phyloP scores from a whole-genome alignment of 2,329 filamentous ascomycete species.

The Fusarium pseudoanthophilum region DNA sequence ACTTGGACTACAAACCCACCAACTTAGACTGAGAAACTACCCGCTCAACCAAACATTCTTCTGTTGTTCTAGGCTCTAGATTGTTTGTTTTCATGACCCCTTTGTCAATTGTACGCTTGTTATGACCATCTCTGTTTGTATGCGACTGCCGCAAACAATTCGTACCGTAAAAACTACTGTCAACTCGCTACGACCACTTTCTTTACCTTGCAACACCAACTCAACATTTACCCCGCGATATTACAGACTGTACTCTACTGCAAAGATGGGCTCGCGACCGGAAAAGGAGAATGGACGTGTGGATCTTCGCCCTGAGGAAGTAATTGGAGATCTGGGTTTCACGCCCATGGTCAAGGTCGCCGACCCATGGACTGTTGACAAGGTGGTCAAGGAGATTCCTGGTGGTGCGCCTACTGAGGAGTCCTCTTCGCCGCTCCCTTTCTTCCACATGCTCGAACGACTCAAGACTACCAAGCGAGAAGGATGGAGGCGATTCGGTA shows the following conservation, averaged over 20 bases:
- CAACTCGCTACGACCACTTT: not conserved
- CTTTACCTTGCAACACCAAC: not conserved
- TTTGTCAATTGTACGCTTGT: constrained; percentile 8
- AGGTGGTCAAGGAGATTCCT: constrained; percentile 73
- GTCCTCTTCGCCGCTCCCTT: constrained; percentile 80
- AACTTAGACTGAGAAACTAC: not conserved
- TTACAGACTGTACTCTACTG: constrained; percentile 1
- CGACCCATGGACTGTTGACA: constrained; percentile 65
- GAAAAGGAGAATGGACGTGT: constrained; percentile 33
- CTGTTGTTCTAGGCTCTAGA: not conserved
- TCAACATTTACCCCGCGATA: constrained; percentile 28
- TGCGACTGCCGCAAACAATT: not conserved
- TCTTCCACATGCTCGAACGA: constrained; percentile 93
- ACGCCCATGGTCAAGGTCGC: constrained; percentile 53
- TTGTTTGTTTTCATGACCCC: not conserved
- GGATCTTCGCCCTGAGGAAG: constrained; percentile 30
- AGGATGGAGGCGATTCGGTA: constrained; percentile 91
- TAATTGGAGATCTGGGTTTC: constrained; percentile 48
- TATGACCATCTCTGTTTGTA: constrained; percentile 11
- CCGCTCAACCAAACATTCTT: constrained; percentile 10
- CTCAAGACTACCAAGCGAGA: constrained; percentile 97
- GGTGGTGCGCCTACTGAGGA: constrained; percentile 65
- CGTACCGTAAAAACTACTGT: not conserved
- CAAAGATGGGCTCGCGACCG: constrained; percentile 47
- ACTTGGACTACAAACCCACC: constrained; percentile 3